Evolutionary conservation across 495 filamentous ascomycete genomes (phyloP), one percentile per base, ranked within the genome.

Genomic region (Tirmania nivea): DNA sequence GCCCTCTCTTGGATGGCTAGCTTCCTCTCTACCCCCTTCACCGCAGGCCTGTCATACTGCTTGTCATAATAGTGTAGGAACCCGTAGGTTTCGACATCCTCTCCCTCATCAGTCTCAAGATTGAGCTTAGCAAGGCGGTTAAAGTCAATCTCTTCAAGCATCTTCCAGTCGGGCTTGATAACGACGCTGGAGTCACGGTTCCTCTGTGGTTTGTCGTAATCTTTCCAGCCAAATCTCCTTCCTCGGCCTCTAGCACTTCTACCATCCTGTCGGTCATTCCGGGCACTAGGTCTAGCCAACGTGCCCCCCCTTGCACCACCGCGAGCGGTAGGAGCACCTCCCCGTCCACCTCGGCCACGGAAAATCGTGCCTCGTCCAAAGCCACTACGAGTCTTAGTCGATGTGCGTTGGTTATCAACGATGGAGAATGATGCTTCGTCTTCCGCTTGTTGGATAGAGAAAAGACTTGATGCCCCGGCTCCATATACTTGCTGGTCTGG

Each of bases 131-230:
- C 75, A 49, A 97, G 76, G 56, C 90, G 83, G 71, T 80, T 88
- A 71, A 93, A 97, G 66, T 97, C 90, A 66, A 97, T 94, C 73
- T 97, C 92, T 70, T 97, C 92, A 47, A 95, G 71, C 71, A 97
- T 78, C 61, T 78, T 76, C 90, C 90, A 97, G 62, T 94, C 87
- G 16, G 88, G 75, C 67, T 88, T 88, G 67, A 95, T 84, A 66
- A 84, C 86, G 65, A 97, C 82, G 34, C 85, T 93, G 8, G 89
- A 79, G 71, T 97, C 90, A 54, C 90, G 84, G 63, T 89, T 95
- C 59, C 90, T 80, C 69, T 90, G 79, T 36, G 90, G 90, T 78
- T 96, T 97, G 70, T 97, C 90, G 65, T 86, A 94, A 66, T 97
- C 90, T 68, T 89, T 94, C 88, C 90, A 96, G 64, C 90, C 92